phyloP scores from a whole-genome alignment of 208 protist species.

The Trypanosoma caninum region DNA sequence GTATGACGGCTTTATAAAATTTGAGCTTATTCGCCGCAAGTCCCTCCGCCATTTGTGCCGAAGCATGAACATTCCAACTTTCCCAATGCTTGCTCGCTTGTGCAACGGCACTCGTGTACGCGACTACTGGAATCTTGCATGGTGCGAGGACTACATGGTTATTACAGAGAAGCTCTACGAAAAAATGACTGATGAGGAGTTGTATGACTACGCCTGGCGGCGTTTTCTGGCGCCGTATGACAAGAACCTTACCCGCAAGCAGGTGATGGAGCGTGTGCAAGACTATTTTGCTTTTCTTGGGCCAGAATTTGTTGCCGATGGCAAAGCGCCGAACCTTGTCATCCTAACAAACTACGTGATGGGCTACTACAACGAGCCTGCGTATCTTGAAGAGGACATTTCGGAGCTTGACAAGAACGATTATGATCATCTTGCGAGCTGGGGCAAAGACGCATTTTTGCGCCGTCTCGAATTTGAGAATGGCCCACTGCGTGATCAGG shows the following conservation, averaged over 20 bases:
- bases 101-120: slow-evolving; percentile 81
- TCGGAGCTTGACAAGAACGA: slow-evolving; percentile 86
- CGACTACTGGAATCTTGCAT: slow-evolving; percentile 91
- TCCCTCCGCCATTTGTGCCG: slow-evolving; percentile 84
- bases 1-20: slow-evolving; percentile 87
- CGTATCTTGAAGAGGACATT: slow-evolving; percentile 87
- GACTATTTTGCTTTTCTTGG: slow-evolving; percentile 88
- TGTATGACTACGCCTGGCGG: slow-evolving; percentile 89
- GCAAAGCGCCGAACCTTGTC: slow-evolving; percentile 88
- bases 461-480: slow-evolving; percentile 93
- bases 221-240: slow-evolving; percentile 87
- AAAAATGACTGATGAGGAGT: slow-evolving; percentile 85
- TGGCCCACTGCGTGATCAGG: slow-evolving; percentile 89
- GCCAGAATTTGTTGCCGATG: slow-evolving; percentile 78
- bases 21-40: slow-evolving; percentile 81
- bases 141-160: slow-evolving; percentile 92
- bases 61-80: slow-evolving; percentile 88
- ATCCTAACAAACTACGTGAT: slow-evolving; percentile 86
- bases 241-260: slow-evolving; percentile 83
- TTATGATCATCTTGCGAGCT: slow-evolving; percentile 84
- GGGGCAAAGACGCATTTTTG: slow-evolving; percentile 89
- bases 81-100: slow-evolving; percentile 80
- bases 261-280: slow-evolving; percentile 78
- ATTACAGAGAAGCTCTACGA: slow-evolving; percentile 86
- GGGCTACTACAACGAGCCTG: slow-evolving; percentile 92